A percentile compares a stretch with the other conserved stretches of the same genome.
Evolutionary conservation across 768 basidiomycete species (phyloP).

Genomic region (Obba rivulosa): DNA sequence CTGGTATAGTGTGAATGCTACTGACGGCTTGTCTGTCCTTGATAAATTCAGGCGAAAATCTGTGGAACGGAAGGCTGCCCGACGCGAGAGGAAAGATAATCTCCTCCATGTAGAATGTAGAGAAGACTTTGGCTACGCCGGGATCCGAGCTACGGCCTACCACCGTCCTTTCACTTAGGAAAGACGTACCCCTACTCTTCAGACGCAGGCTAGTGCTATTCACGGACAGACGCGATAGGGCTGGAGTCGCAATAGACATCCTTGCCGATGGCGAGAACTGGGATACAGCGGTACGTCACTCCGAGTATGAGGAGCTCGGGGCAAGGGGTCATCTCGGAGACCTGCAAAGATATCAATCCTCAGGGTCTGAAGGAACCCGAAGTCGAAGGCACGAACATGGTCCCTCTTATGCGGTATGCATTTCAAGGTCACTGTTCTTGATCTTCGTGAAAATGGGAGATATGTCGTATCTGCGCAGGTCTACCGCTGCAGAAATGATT

Average conservation of each 20-base stretch:
- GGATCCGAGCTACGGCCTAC: slow-evolving; percentile 37
- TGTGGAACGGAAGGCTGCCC: slow-evolving; percentile 42
- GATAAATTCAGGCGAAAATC: slow-evolving; percentile 40
- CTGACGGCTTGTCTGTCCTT: slow-evolving; percentile 44
- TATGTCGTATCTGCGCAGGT: slow-evolving; percentile 47
- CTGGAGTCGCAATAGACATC: slow-evolving; percentile 59
- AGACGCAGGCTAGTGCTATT: slow-evolving; percentile 49
- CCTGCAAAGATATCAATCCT: slow-evolving; percentile 30
- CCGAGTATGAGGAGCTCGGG: slow-evolving; percentile 50
- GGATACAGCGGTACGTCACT: slow-evolving; percentile 52
- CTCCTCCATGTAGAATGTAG: slow-evolving; percentile 41
- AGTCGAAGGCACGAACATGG: slow-evolving; percentile 33
- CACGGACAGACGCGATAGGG: slow-evolving; percentile 45
- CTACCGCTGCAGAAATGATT: no score
- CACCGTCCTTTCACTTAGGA: slow-evolving; percentile 37
- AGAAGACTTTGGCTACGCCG: slow-evolving; percentile 43
- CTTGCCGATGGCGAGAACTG: slow-evolving; percentile 54
- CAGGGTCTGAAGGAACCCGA: neutral
- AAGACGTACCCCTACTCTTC: slow-evolving; percentile 44
- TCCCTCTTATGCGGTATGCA: slow-evolving; percentile 42
- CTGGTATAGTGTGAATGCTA: slow-evolving; percentile 2
- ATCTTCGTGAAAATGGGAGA: slow-evolving; percentile 50
- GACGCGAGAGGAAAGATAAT: slow-evolving; percentile 38
- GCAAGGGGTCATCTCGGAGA: slow-evolving; percentile 45
- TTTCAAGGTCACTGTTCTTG: slow-evolving; percentile 48